Evolutionary conservation across 306 rosid genomes (phyloP).

Genomic region (Notholithocarpus densiflorus): DNA sequence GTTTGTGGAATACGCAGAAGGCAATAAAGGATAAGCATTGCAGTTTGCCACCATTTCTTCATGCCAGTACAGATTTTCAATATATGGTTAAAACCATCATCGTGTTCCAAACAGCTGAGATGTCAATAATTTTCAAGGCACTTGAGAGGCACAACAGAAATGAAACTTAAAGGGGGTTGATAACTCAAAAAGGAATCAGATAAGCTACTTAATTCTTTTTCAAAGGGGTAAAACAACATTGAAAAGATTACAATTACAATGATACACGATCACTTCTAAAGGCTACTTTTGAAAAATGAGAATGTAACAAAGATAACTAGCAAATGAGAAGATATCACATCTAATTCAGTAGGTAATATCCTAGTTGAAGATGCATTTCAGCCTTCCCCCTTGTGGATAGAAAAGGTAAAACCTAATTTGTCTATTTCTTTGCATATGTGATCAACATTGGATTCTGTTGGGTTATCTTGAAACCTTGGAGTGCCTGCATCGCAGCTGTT

Average conservation of each 20-base stretch:
- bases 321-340: neutral
- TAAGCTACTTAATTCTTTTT: neutral
- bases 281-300: neutral
- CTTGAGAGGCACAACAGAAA: neutral
- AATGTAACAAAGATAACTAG: neutral
- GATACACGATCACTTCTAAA: neutral
- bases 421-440: slow-evolving; percentile 89
- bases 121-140: neutral
- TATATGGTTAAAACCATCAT: neutral
- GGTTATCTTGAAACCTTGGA: slow-evolving; percentile 90
- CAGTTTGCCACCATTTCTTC: neutral
- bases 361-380: slow-evolving; percentile 15
- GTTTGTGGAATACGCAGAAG: neutral
- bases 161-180: neutral
- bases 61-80: neutral
- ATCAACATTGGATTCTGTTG: slow-evolving; percentile 92
- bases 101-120: neutral
- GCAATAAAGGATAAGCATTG: neutral
- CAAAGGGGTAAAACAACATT: neutral
- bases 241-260: neutral
- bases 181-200: too few species aligned
- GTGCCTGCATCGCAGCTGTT: slow-evolving; percentile 85
- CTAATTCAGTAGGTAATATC: neutral
- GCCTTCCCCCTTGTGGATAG: neutral
- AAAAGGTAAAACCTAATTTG: slow-evolving; percentile 11